A percentile compares a stretch with the other conserved stretches of the same genome.
Conservation (phyloP, 2,329 filamentous ascomycete species). For the Neoascochyta sp. region DNA sequence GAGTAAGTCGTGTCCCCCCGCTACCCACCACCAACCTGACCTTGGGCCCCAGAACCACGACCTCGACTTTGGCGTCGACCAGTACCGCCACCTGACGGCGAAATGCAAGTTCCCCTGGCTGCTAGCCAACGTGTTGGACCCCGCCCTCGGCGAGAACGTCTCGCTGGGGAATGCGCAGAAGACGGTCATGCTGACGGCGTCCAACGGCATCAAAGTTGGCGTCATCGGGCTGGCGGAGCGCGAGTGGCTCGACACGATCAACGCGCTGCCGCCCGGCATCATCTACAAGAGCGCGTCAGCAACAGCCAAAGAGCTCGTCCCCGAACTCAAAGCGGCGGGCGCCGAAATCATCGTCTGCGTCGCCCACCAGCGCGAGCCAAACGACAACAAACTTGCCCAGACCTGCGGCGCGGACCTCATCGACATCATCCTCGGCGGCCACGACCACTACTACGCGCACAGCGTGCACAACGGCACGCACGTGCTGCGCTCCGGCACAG, state of each 20-base stretch:
- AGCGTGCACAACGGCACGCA: conserved; percentile 73
- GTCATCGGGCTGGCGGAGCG: conserved; percentile 81
- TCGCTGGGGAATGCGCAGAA: conserved; percentile 72
- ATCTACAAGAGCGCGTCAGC: conserved; percentile 75
- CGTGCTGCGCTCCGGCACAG: conserved; percentile 79
- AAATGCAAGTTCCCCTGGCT: conserved; percentile 88
- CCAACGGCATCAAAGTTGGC: conserved; percentile 81
- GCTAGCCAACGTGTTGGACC: conserved; percentile 82
- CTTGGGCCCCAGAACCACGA: conserved; percentile 81
- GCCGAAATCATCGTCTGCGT: conserved; percentile 80
- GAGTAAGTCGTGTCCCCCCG: conserved; percentile 59
- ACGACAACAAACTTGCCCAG: conserved; percentile 79
- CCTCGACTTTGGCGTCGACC: conserved; percentile 82
- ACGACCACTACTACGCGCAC: conserved; percentile 87
- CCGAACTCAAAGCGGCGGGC: conserved; percentile 67
- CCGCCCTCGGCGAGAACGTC: conserved; percentile 69
- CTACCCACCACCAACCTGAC: too few species aligned
- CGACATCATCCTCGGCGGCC: conserved; percentile 82
- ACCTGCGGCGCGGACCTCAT: conserved; percentile 67
- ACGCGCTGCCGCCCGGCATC: conserved; percentile 74
- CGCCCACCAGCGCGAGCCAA: conserved; percentile 83
- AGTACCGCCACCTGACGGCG: conserved; percentile 68
- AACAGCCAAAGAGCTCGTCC: conserved; percentile 72
- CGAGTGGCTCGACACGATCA: conserved; percentile 87
- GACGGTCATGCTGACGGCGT: conserved; percentile 72